Base-by-base conservation (phyloP, 1,284 basidiomycete genomes). In the Apiotrichum domesticum region DNA sequence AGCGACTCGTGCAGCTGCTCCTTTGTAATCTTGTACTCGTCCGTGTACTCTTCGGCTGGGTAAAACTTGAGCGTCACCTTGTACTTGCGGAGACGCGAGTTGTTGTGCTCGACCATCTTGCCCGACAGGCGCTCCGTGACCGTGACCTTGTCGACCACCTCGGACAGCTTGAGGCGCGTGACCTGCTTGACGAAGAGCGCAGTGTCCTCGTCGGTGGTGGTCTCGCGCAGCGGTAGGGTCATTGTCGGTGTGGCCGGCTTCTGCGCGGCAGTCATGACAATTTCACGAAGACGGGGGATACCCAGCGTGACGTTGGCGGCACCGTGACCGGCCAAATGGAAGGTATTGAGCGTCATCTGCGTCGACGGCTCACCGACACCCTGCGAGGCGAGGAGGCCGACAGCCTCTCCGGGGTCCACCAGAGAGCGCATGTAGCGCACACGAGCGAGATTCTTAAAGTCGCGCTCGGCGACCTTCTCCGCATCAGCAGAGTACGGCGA, bases 281-380 rank as follows among this genome's bases (percentile, higher is more conserved):
- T 98, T 79, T 99, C 96, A 76, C 95, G 87, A 32, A 99, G 81
- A 77, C 96, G 94, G 48, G 96, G 96, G 66, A 99, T 98, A 84
- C 96, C 96, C 49, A 99, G 84, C 2, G 96, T 99, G 62, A 99
- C 96, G 75, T 99, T 99, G 41, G 96, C 95, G 57, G 96, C 95
- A 78, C 96, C 96, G 76, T 98, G 96, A 66, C 95, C 91, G 63
- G 93, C 93, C 74, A 98, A 97, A 80, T 99, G 96, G 85, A 99
- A 99, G 8, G 96, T 99, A 76, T 99, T 99, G 65, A 99, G 80
- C 35, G 96, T 99, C 96, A 99, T 99, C 75, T 99, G 96, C 1
- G 96, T 99, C 32, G 96, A 98, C 4, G 96, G 96, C 76, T 99
- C 96, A 59, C 96, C 96, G 48, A 99, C 85, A 80, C 93, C 91